Percentiles rank a stretch among this genome's conserved stretches.
Evolutionary conservation across 768 basidiomycete genomes (phyloP).

Genomic region (Mycena haematopus): DNA sequence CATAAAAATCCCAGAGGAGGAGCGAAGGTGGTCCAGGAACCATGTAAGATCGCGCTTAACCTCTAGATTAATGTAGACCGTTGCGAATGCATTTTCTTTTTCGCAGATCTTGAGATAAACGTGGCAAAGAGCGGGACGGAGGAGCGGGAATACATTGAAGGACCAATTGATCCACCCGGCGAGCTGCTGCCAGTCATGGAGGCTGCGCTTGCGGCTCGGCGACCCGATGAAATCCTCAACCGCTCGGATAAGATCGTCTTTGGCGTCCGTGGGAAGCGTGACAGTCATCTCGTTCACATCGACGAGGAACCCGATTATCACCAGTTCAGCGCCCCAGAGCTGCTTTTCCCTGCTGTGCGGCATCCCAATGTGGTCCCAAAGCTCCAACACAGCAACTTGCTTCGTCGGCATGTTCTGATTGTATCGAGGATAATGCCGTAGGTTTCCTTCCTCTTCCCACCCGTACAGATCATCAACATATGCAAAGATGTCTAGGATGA

Average conservation of each 20-base stretch:
- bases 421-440: conserved; percentile 26
- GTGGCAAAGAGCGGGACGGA: not conserved
- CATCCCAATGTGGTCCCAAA: no score
- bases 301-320: no score
- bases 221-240: not conserved
- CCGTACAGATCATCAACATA: conserved; percentile 9
- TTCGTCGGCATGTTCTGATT: conserved; percentile 25
- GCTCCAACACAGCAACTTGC: conserved; percentile 36
- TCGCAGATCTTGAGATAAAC: not conserved
- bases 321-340: no score
- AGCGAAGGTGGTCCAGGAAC: no score
- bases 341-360: no score
- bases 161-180: conserved; percentile 4
- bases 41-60: not conserved
- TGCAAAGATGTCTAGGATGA: not conserved
- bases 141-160: not conserved
- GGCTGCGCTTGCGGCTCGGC: no score
- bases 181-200: not conserved
- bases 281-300: conserved; percentile 25
- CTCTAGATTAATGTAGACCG: not conserved
- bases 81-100: not conserved
- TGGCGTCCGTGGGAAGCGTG: conserved; percentile 20
- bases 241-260: not conserved
- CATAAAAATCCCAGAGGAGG: no score
- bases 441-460: no score